phyloP scores from a whole-genome alignment of 164 flowering plant species.

The Protea cynaroides region DNA sequence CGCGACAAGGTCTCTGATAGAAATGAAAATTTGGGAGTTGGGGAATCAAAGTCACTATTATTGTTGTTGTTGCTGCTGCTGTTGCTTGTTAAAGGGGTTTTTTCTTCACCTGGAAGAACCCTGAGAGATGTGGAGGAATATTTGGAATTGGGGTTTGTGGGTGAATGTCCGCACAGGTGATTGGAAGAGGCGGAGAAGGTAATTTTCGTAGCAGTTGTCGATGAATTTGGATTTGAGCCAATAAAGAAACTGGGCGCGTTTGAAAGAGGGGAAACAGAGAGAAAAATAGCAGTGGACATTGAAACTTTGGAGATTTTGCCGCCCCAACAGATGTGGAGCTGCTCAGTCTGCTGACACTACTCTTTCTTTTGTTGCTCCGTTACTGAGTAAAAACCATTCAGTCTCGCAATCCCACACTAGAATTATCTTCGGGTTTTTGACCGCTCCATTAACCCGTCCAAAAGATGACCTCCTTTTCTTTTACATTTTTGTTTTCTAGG shows the following conservation, averaged over 20 bases:
- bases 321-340: no score
- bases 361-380: no score
- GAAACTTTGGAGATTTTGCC: no score
- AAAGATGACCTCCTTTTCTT: no score
- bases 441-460: no score
- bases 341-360: no score
- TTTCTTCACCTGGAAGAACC: neutral
- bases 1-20: conserved; percentile 10
- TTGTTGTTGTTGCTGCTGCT: conserved; percentile 5
- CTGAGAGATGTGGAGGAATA: conserved; percentile 7
- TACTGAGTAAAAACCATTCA: no score
- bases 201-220: conserved; percentile 7
- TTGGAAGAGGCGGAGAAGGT: conserved; percentile 7
- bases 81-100: conserved; percentile 3
- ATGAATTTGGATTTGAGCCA: neutral
- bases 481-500: no score
- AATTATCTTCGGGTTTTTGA: no score
- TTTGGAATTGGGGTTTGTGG: conserved; percentile 11
- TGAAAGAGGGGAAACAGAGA: conserved; percentile 8
- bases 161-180: conserved; percentile 5
- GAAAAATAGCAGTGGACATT: conserved; percentile 9
- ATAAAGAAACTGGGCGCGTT: conserved; percentile 1
- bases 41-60: conserved; percentile 4
- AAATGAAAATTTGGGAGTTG: conserved; percentile 5
- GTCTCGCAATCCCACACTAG: no score